phyloP scores from a whole-genome alignment of 2,329 filamentous ascomycete species.

The Juglanconis sp. region DNA sequence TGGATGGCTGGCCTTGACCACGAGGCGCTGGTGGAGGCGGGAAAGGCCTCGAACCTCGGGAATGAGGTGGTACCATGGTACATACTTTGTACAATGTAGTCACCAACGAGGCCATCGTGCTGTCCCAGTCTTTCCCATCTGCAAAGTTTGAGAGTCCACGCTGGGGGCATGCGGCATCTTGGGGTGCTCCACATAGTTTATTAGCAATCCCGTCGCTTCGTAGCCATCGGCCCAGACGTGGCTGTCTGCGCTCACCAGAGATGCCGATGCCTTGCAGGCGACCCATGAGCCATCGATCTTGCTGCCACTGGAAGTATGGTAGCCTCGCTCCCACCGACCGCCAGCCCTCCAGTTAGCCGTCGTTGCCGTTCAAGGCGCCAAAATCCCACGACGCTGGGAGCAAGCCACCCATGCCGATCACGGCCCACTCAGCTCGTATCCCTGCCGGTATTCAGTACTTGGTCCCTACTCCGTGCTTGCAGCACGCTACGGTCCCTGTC shows the following conservation, averaged over 20 bases:
- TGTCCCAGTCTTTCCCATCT: slow-evolving; percentile 1
- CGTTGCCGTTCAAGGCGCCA: not conserved
- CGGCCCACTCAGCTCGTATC: slow-evolving; percentile 1
- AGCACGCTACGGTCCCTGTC: slow-evolving; percentile 14
- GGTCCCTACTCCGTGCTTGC: slow-evolving; percentile 6
- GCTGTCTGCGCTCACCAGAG: too few relatives aligned
- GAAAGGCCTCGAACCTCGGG: slow-evolving; percentile 2
- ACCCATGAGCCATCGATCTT: not conserved
- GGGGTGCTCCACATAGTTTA: not conserved
- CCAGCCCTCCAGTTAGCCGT: not conserved
- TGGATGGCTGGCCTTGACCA: not conserved
- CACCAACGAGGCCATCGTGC: not conserved
- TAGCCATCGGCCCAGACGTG: not conserved
- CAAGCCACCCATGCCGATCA: slow-evolving; percentile 16
- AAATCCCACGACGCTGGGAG: not conserved
- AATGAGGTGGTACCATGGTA: not conserved
- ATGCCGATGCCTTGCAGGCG: not conserved
- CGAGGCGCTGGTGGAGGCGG: not conserved
- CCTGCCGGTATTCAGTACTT: slow-evolving; percentile 7
- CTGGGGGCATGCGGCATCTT: not conserved
- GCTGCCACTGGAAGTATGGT: not conserved
- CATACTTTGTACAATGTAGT: too few relatives aligned
- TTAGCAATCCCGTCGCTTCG: not conserved
- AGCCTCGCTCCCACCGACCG: not conserved
- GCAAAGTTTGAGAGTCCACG: not conserved